A percentile compares a stretch with the other conserved stretches of the same genome.
These are phyloP conservation scores for Aureobasidium sp. DNA, from an alignment of 2,329 filamentous ascomycete species.

Conservation along the genomic window DNA sequence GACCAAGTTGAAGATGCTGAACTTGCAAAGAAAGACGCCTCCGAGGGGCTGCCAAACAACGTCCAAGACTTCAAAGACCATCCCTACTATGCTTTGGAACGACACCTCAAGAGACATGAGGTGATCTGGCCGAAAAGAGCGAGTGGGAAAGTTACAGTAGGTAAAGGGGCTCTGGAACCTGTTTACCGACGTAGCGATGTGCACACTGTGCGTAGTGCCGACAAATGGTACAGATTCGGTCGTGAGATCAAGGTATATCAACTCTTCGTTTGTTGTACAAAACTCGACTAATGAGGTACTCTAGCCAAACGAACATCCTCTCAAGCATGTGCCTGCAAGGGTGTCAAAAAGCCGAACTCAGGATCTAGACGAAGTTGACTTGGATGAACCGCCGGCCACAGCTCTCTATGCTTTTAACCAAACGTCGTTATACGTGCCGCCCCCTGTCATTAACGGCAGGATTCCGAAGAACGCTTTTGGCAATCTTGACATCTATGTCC, in stretches of 20 bases:
- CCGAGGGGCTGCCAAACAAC: constrained; percentile 50
- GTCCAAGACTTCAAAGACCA: constrained; percentile 34
- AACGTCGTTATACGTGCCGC: constrained; percentile 64
- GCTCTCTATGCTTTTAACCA: constrained; percentile 53
- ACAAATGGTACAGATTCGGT: constrained; percentile 87
- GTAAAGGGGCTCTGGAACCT: constrained; percentile 53
- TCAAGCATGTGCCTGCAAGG: constrained; percentile 54
- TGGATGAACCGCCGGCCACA: constrained; percentile 42
- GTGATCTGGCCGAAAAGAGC: constrained; percentile 64
- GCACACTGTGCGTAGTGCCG: constrained; percentile 63
- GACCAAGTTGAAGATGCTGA: constrained; percentile 80
- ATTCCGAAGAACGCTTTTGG: constrained; percentile 56
- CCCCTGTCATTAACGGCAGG: constrained; percentile 63
- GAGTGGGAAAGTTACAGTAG: constrained; percentile 68
- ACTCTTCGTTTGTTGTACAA: neutral
- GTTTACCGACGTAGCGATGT: constrained; percentile 81
- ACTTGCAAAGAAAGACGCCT: constrained; percentile 58
- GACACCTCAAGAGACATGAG: constrained; percentile 76
- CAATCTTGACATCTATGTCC: constrained; percentile 55
- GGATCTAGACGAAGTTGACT: constrained; percentile 31
- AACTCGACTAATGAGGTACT: neutral
- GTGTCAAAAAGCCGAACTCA: constrained; percentile 15
- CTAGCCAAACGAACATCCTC: constrained; percentile 59
- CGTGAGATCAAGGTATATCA: constrained; percentile 58
- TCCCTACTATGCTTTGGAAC: constrained; percentile 57